A percentile compares a stretch with the other conserved stretches of the same genome.
Conservation (phyloP, 1,284 basidiomycete species). For the Ustilago shanxiensis region DNA sequence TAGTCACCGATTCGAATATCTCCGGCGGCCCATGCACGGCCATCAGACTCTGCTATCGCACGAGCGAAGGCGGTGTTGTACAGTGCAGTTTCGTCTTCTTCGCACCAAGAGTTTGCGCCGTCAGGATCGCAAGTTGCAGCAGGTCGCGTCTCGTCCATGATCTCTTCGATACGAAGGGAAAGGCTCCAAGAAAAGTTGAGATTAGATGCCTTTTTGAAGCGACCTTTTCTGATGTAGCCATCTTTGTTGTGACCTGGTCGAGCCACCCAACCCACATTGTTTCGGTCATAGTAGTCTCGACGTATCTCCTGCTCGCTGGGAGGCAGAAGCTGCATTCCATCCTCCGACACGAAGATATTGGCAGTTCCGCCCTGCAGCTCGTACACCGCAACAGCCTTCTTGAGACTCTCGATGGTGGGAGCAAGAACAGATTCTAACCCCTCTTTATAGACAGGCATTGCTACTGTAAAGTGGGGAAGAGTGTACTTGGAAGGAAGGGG, state of each 20-base stretch:
- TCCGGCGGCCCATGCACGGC: conserved; percentile 15
- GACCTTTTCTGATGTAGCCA: conserved; percentile 83
- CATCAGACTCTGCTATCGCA: background rate
- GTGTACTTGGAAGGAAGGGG: conserved; percentile 25
- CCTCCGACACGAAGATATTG: conserved; percentile 81
- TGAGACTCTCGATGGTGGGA: conserved; percentile 82
- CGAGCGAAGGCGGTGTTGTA: background rate
- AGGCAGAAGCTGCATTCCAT: conserved; percentile 78
- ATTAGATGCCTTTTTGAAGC: conserved; percentile 90
- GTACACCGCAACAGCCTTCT: conserved; percentile 88
- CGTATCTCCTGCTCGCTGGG: conserved; percentile 78
- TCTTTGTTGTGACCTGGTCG: conserved; percentile 79
- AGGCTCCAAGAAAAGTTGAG: conserved; percentile 86
- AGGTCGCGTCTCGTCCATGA: conserved; percentile 72
- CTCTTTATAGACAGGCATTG: conserved; percentile 83
- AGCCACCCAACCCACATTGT: conserved; percentile 85
- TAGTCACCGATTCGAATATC: conserved; percentile 60
- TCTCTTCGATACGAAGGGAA: conserved; percentile 80
- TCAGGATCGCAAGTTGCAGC: too few relatives aligned
- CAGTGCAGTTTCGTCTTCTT: too few relatives aligned
- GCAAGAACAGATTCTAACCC: conserved; percentile 72
- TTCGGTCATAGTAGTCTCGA: conserved; percentile 79
- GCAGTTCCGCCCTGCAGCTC: conserved; percentile 85
- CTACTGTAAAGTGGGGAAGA: conserved; percentile 80
- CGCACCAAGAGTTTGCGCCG: too few relatives aligned